Evolutionary conservation across 371 early-diverging fungal species (phyloP), one percentile per base, ranked within the genome.

Genomic region (Mucor velutinosus): DNA sequence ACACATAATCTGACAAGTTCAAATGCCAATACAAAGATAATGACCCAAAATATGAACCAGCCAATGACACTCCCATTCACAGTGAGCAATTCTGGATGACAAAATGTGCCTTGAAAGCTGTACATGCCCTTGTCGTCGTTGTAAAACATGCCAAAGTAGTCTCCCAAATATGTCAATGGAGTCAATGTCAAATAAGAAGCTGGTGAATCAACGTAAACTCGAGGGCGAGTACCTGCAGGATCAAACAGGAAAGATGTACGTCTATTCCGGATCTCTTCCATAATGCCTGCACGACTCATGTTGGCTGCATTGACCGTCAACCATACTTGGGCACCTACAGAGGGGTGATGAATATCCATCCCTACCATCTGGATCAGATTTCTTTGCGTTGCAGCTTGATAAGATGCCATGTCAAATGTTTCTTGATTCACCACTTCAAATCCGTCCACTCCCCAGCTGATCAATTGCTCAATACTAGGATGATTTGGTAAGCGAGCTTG

Each of bases 391-490:
- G 89, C 56, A 29, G 80, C 86, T 66, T 85, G 86, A 60, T 82
- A 85, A 7, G 84, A 84, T n/a, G 79, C 73, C 25, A 83, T 71
- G 58, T 92, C 93, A 63, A 92, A 81, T 1, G 83, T 85, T 29
- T 76, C 76, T 23, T 83, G 86, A 72, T 92, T 88, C 4, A 89
- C 82, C 0, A 92, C 72, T 67, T 93, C 92, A 65, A 93, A 85
- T 1, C 91, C 91, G 64, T 92, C 92, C 15, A 92, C 87, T 4
- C 93, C 92, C 90, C 87, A 84, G 17, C 79, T 84, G 3, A 88
- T 76, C 5, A 91, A 76, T 49, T 83, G 74, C 27, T 85, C 84
- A 25, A 90, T 80, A 11, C 87, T 78, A 2, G 92, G 92, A 58
- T 91, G 89, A 45, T 86, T 72, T 0, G 90, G 91, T 59, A 93